Evolutionary conservation across 148 eudicot species (phyloP), one percentile per base, ranked within the genome.

Genomic region (Dysphania ambrosioides): DNA sequence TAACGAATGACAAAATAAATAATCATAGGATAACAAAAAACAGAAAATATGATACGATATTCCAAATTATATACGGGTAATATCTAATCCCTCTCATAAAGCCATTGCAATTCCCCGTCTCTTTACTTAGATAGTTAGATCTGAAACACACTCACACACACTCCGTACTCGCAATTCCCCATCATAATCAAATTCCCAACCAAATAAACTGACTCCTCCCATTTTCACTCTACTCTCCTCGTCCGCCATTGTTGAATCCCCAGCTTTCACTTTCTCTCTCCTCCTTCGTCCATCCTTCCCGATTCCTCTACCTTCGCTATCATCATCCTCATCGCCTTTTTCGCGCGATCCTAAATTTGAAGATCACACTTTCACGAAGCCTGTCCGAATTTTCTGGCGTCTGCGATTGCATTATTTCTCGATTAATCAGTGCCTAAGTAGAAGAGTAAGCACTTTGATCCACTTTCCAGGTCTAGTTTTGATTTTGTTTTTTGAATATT

Each of bases 201-300:
- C 72, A 41, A 40, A 66, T 79, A 81, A 73, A 80, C 79, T 26
- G 71, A 75, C 40, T 65, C 38, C 3, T 76, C 83, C 83, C 72
- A 76, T 44, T 57, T 65, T 65, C 42, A 72, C 77, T 72, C 57
- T 13, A 47, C 69, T 68, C 75, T 80, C 73, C 75, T 58, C 73
- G 65, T 77, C 58, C 77, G 41, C 75, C 84, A 78, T 80, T 82
- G 80, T 74, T 77, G 79, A 70, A 85, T 82, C 81, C 69, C 66
- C n/a, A 73, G 74, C 76, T 79, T 78, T 68, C 35, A 71, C 76
- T 79, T 78, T 68, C 35, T 44, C 30, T 32, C 49, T 30, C 6
- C 66, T 49, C 49, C 70, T 8, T 44, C 18, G 1, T 34, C 5
- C 8, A n/a, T n/a, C n/a, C n/a, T n/a, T n/a, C n/a, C n/a, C n/a